Evolutionary conservation across 169 alveolate species (phyloP), one percentile per base, ranked within the genome.

Genomic region (Sarcocystis neurona): DNA sequence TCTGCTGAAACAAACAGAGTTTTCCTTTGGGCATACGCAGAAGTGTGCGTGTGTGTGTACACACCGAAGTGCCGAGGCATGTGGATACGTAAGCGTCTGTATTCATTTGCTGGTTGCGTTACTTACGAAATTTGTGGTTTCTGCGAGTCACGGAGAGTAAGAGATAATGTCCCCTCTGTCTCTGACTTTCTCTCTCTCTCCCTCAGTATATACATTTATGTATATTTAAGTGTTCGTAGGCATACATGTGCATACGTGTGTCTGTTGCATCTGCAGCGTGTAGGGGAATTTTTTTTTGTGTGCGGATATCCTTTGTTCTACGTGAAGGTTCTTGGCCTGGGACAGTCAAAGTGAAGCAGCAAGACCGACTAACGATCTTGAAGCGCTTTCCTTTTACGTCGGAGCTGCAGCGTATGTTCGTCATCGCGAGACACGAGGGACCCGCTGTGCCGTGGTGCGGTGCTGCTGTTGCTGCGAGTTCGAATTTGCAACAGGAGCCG

Each of bases 371-470:
- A 48, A 70, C 85, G 60, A 92, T 96, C 30, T 80, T 94, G 46
- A 84, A 91, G 56, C 88, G 98, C 70, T 97, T 95, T 92, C 97
- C 96, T 48, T 97, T 97, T 88, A 74, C 97, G 0, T 96, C 98
- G 4, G 97, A 92, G 58, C 93, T 95, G 43, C 98, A 95, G 87
- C 92, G 98, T 60, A 96, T 96, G 98, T 93, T 96, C 0, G 92
- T 92, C 44, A 90, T 94, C 39, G 93, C 92, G 37, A 79, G 84
- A 23, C 92, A 77, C 53, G 77, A 68, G 78, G 89, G 91, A 37
- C 66, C 58, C 47, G 50, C 77, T 32, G 41, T 79, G 86, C 89
- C 75, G 74, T 72, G 87, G 79, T 15, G 2, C 56, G 79, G 77
- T 20, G 60, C 82, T 34, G 79, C 53, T 8, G 89, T 70, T 34